These are phyloP conservation scores for Xylariaceae sp. DNA, from an alignment of 2,329 filamentous ascomycete species.

Conservation along the genomic window DNA sequence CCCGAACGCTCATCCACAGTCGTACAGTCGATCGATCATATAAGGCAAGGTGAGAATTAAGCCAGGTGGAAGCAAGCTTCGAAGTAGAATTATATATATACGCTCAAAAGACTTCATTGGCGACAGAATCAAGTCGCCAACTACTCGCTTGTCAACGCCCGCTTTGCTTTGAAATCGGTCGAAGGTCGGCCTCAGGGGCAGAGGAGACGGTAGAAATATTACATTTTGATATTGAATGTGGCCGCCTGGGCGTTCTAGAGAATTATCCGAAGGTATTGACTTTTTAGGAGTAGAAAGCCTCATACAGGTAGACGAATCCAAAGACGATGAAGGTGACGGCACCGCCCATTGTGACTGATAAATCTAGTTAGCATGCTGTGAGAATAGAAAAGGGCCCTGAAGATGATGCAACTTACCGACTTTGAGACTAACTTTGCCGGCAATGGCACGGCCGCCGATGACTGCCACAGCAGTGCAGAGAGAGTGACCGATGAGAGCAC, in stretches of 20 bases:
- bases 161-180: not conserved
- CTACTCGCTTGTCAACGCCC: conserved; percentile 11
- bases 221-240: conserved; percentile 3
- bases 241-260: not conserved
- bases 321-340: conserved; percentile 87
- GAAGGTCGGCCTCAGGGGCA: not conserved
- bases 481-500: conserved; percentile 78
- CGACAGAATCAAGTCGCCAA: not conserved
- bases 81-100: no score
- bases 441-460: conserved; percentile 85
- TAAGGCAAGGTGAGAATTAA: no score
- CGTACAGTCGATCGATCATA: no score
- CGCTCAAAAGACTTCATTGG: no score
- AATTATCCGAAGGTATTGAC: not conserved
- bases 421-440: conserved; percentile 88
- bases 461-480: conserved; percentile 90
- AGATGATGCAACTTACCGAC: conserved; percentile 64
- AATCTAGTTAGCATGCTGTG: conserved; percentile 12
- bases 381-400: not conserved
- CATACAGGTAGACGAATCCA: conserved; percentile 83
- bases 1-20: no score
- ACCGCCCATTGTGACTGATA: conserved; percentile 90
- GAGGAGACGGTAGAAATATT: conserved; percentile 14
- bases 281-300: conserved; percentile 58
- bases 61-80: no score